Base-by-base conservation (phyloP, 1,284 basidiomycete genomes). In the Crepidotus sp. region DNA sequence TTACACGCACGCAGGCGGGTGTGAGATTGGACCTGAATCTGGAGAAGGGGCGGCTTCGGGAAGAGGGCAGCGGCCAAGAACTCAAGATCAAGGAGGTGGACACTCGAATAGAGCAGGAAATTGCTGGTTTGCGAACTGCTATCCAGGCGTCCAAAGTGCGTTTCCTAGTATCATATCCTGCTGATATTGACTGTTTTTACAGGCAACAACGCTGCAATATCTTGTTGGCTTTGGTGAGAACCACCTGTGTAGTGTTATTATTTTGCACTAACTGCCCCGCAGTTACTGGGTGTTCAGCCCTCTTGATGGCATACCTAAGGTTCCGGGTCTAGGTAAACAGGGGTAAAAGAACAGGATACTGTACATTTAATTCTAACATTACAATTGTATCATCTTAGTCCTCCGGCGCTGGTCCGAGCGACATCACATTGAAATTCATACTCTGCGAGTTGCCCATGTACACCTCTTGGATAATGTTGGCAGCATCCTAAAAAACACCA, bases 1-100 rank as follows among this genome's bases (percentile, higher is more conserved):
- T 97, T 49, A 88, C 83, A 3, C 75, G 88, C 19, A 97, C 94
- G 4, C 93, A 97, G 61, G 89, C 88, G 3, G 94, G 94, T 21
- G 96, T 99, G 2, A 72, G 95, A 36, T 67, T 99, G 19, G 96
- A 99, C 63, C 66, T 99, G 49, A 98, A 98, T 65, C 69, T 98
- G 17, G 95, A 98, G 69, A 98, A 98, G 66, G 94, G 91, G 3
- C 74, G 95, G 31, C 91, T 98, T 70, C 70, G 96, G 33, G 94
- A 98, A 59, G 94, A 98, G 69, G 84, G 82, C 49, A 85, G 83
- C 46, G 81, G 85, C 35, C 92, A 98, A 58, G 94, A 96, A 57
- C 71, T 96, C 51, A 98, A 98, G 77, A 91, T 98, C 62, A 94
- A 94, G 64, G 96, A 99, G 63, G 93, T 98, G 10, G 95, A 98